phyloP scores from a whole-genome alignment of 2,329 filamentous ascomycete species.

The Madurella mycetomatis region DNA sequence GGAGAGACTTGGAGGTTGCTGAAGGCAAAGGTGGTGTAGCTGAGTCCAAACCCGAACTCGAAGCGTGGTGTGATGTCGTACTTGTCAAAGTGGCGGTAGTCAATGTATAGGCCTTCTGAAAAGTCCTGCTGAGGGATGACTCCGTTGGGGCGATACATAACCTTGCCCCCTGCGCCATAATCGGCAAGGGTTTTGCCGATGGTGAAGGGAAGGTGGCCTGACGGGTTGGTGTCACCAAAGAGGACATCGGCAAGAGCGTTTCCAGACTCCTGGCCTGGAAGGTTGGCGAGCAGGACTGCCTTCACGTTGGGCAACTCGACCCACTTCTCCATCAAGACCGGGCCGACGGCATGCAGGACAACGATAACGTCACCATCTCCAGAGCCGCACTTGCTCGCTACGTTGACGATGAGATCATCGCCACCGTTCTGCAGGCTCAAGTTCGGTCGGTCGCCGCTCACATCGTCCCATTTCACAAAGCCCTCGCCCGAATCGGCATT shows the following conservation, averaged over 20 bases:
- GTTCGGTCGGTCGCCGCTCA: constrained; percentile 75
- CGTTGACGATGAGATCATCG: constrained; percentile 68
- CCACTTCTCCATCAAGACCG: constrained; percentile 75
- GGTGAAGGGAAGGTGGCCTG: constrained; percentile 83
- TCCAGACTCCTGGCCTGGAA: constrained; percentile 84
- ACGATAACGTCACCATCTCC: constrained; percentile 70
- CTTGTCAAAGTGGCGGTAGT: constrained; percentile 87
- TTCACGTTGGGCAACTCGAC: constrained; percentile 73
- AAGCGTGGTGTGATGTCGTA: constrained; percentile 69
- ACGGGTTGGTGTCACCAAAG: constrained; percentile 69
- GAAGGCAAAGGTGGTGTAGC: constrained; percentile 70
- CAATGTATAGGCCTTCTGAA: constrained; percentile 76
- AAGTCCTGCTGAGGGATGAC: constrained; percentile 78
- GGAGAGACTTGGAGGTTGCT: constrained; percentile 46
- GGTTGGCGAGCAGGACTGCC: constrained; percentile 74
- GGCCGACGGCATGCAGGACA: constrained; percentile 80
- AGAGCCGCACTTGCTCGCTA: constrained; percentile 62
- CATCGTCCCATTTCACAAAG: constrained; percentile 55
- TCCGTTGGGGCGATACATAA: constrained; percentile 66
- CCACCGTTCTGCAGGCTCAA: constrained; percentile 70
- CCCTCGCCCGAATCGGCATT: constrained; percentile 85
- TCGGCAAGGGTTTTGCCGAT: constrained; percentile 70
- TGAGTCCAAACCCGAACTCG: constrained; percentile 82
- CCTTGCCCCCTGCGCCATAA: constrained; percentile 67
- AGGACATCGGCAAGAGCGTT: constrained; percentile 75